phyloP scores from a whole-genome alignment of 306 rosid genomes.

The Cyamopsis tetragonoloba region DNA sequence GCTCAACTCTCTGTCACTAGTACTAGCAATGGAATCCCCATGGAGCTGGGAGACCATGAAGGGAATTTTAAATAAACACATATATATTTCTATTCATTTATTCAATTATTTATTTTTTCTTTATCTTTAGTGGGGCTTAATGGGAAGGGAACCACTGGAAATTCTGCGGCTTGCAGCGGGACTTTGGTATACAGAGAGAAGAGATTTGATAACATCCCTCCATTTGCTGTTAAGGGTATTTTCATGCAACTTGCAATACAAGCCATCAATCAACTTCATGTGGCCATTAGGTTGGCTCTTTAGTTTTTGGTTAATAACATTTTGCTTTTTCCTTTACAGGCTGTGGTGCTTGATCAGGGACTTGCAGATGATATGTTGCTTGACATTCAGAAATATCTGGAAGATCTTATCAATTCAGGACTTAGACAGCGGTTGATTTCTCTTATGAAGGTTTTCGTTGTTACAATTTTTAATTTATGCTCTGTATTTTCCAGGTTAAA shows the following conservation, averaged over 20 bases:
- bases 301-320: constrained; percentile 11
- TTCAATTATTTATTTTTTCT: constrained; percentile 7
- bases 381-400: constrained; percentile 81
- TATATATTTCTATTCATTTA: not conserved
- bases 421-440: constrained; percentile 79
- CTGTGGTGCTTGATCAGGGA: constrained; percentile 95
- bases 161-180: constrained; percentile 83
- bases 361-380: constrained; percentile 67
- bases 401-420: constrained; percentile 76
- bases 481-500: not conserved
- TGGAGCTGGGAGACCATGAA: not conserved
- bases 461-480: not conserved
- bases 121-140: constrained; percentile 74
- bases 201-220: constrained; percentile 81
- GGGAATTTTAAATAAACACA: not conserved
- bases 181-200: constrained; percentile 95
- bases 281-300: not conserved
- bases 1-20: not conserved
- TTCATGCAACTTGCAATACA: not conserved
- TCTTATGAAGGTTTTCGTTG: constrained; percentile 71
- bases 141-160: constrained; percentile 87
- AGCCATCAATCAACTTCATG: constrained; percentile 16
- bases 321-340: constrained; percentile 46
- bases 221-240: constrained; percentile 83
- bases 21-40: not conserved